A percentile compares a stretch with the other conserved stretches of the same genome.
Evolutionary conservation across 2,329 filamentous ascomycete species (phyloP).

Genomic region (Epichloe hybrida): DNA sequence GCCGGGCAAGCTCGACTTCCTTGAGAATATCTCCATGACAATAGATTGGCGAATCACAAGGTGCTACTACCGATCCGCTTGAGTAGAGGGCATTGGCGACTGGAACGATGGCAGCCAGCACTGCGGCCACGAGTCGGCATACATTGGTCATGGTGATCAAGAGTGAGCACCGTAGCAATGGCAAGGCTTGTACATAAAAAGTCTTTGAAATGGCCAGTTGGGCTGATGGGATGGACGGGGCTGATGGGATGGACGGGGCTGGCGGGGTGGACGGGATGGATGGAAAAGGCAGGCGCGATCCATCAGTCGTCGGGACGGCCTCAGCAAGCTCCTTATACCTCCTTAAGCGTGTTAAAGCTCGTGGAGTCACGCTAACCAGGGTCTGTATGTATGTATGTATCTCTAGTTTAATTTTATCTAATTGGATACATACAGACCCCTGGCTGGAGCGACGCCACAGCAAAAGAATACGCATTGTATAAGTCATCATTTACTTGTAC

Average conservation of each 20-base stretch:
- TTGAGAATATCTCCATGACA: constrained; percentile 51
- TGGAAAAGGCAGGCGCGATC: background rate
- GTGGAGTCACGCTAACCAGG: too few relatives aligned
- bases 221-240: background rate
- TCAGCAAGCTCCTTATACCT: too few relatives aligned
- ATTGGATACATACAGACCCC: too few relatives aligned
- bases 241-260: too few relatives aligned
- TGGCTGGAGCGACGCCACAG: too few relatives aligned
- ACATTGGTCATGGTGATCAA: constrained; percentile 13
- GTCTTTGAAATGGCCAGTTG: background rate
- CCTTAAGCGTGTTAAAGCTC: too few relatives aligned
- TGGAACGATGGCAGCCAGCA: constrained; percentile 14
- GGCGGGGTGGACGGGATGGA: background rate
- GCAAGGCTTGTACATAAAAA: too few relatives aligned
- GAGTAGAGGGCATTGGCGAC: constrained; percentile 35
- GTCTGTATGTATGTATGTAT: too few relatives aligned
- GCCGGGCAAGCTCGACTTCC: constrained; percentile 47
- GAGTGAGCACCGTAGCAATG: background rate
- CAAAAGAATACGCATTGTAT: too few relatives aligned
- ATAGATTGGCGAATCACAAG: constrained; percentile 55
- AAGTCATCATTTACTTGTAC: too few relatives aligned
- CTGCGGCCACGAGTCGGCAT: constrained; percentile 13
- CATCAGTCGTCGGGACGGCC: background rate
- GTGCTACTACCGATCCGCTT: constrained; percentile 47
- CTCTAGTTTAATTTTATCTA: too few relatives aligned